These are phyloP conservation scores for Quercus phellos DNA, from an alignment of 331 rosid species.

Conservation along the genomic window DNA sequence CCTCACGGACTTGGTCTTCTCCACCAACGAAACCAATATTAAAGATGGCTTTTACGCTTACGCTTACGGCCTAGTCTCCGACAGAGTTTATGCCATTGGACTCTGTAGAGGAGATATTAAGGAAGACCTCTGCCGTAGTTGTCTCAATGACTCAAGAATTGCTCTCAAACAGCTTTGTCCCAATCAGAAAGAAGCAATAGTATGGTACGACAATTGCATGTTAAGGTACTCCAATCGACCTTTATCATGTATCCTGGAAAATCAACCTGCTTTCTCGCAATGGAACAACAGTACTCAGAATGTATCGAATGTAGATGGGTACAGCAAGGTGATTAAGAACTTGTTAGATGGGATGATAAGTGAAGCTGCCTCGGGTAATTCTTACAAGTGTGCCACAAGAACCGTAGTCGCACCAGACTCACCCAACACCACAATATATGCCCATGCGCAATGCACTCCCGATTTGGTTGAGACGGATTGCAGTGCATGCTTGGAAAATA, in stretches of 20 bases:
- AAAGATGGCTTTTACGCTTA: constrained; percentile 34
- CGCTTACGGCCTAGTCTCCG: constrained; percentile 22
- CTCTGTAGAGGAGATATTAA: constrained; percentile 37
- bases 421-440: constrained; percentile 8
- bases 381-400: constrained; percentile 32
- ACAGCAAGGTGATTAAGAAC: neutral
- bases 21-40: constrained; percentile 13
- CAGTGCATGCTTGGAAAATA: constrained; percentile 8
- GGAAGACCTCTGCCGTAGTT: constrained; percentile 20
- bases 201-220: constrained; percentile 38
- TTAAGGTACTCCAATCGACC: constrained; percentile 49
- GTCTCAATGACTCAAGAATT: constrained; percentile 35
- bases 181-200: constrained; percentile 40
- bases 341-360: neutral
- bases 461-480: constrained; percentile 20
- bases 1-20: constrained; percentile 12
- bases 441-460: constrained; percentile 27
- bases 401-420: neutral
- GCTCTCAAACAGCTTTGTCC: constrained; percentile 28
- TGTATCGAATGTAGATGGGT: constrained; percentile 15
- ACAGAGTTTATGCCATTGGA: constrained; percentile 36
- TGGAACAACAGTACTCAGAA: neutral
- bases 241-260: constrained; percentile 6
- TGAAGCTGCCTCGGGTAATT: constrained; percentile 27
- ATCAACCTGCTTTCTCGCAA: neutral